Base-by-base conservation (phyloP, 768 basidiomycete species). In the Scleroderma bovista region DNA sequence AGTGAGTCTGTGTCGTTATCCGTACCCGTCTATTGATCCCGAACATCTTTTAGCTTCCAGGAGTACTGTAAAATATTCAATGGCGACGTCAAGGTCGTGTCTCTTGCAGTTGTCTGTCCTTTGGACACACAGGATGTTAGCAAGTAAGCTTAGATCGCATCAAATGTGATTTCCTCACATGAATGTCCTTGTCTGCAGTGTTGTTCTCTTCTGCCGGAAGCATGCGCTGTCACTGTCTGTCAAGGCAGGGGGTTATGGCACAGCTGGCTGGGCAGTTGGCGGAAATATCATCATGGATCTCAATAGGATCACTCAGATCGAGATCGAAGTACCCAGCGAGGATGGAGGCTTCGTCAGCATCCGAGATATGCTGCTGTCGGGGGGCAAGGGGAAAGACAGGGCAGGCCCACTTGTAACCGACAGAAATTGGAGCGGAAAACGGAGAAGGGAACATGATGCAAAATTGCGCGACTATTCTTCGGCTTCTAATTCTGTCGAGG, bases 211-310 rank as follows among this genome's bases (percentile, higher is more conserved):
- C 66, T 93, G 91, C 61, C 68, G 63, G n/a, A 79, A 80, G 47
- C 75, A 92, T 60, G 68, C 69, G 0, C 70, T 94, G 3, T 81
- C 85, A 10, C 79, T 86, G 6, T 92, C 89, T 9, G 77, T 93
- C 58, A 93, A 91, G 63, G 87, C 89, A 1, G 93, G 93, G 22
- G 93, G 93, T 0, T 93, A 88, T 61, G 93, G 92, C 6, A 93
- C 88, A 1, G 89, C 85, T 10, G 93, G 91, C 1, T 92, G 91
- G 87, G 81, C 89, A 42, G 79, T 94, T 47, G 83, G 82, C 15
- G 93, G 93, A 33, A 86, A 94, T 59, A 73, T 95, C 50, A 83
- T 95, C 60, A 67, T 94, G 56, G 93, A 95, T 69, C 68, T 95
- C 43, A 79, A 75, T 59, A 79, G 75, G 57, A 69, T 96, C 44